Evolutionary conservation across 2,329 filamentous ascomycete species (phyloP).

Genomic region (Aspergillus fumigatus): DNA sequence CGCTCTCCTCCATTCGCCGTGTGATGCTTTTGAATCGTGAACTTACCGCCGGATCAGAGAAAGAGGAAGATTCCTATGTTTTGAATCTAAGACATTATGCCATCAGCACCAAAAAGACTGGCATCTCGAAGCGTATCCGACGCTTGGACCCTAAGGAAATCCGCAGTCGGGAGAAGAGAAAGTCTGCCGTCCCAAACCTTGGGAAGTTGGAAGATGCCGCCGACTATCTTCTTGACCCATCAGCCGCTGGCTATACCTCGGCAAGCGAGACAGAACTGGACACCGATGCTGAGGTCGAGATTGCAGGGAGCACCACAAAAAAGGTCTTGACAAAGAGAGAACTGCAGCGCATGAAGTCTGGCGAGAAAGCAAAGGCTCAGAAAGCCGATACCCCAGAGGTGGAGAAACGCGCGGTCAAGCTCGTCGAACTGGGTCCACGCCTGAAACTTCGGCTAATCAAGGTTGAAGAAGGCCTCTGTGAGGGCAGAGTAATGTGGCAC

Average conservation of each 20-base stretch:
- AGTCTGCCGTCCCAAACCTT: slow-evolving; percentile 72
- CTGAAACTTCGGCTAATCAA: slow-evolving; percentile 88
- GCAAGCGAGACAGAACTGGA: slow-evolving; percentile 91
- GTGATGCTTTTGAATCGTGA: slow-evolving; percentile 89
- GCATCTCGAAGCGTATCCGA: slow-evolving; percentile 76
- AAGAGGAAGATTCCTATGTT: slow-evolving; percentile 63
- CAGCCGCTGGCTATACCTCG: slow-evolving; percentile 79
- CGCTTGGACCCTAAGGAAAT: slow-evolving; percentile 83
- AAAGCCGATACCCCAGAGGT: slow-evolving; percentile 50
- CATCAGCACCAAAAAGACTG: slow-evolving; percentile 83
- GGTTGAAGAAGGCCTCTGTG: slow-evolving; percentile 89
- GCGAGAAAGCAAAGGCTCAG: slow-evolving; percentile 43
- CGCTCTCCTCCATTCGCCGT: slow-evolving; percentile 85
- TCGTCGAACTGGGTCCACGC: slow-evolving; percentile 86
- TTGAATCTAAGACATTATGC: slow-evolving; percentile 90
- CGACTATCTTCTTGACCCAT: slow-evolving; percentile 82
- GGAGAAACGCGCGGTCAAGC: slow-evolving; percentile 82
- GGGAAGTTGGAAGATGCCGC: slow-evolving; percentile 88
- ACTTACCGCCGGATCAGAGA: slow-evolving; percentile 34
- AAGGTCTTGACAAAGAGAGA: slow-evolving; percentile 51
- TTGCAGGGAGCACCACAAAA: slow-evolving; percentile 55
- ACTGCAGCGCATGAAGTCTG: slow-evolving; percentile 42
- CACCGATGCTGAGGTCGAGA: slow-evolving; percentile 92
- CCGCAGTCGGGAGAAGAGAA: slow-evolving; percentile 63
- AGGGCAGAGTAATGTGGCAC: slow-evolving; percentile 94